Evolutionary conservation across 2,329 filamentous ascomycete genomes (phyloP), one percentile per base, ranked within the genome.

Genomic region (Aspergillus fijiensis): DNA sequence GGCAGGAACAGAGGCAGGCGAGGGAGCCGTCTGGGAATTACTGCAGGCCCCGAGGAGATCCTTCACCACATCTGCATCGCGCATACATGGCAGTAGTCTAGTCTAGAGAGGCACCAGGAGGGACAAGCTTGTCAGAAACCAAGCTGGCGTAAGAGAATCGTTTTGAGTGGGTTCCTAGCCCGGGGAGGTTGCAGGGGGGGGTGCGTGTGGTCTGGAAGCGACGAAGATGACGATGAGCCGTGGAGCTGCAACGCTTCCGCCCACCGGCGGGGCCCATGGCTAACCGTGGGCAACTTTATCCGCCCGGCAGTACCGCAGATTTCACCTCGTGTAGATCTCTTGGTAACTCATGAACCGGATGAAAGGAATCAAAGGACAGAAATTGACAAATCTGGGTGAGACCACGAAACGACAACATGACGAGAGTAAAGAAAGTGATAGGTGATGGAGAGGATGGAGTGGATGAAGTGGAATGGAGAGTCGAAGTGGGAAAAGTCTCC

Each of bases 141-240:
- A 16, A 55, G 61, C 57, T 63, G 63, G 59, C 60, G 60, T 64
- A 62, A 62, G 57, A 62, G 54, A 55, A 48, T 57, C 63, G 57
- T 58, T 55, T 58, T 33, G 60, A 29, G 67, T 65, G 64, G 63
- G 53, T 60, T 65, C 27, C 27, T 29, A 29, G 27, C 1, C 27
- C 27, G 27, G 7, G 1, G 7, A 29, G 27, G 27, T 29, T 29
- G 27, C 7, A 29, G 7, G 27, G 27, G 27, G 27, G 27, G 27
- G 27, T 29, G 27, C 27, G 27, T 29, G 27, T 29, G 66, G 69
- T 64, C 67, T 72, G 69, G 69, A 72, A 65, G 66, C 60, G 60
- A 63, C 39, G 39, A 67, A 64, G 63, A 64, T 65, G 68, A 72
- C 68, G 69, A 67, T 59, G 60, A 57, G 60, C 52, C 63, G 67